A percentile compares a stretch with the other conserved stretches of the same genome.
phyloP scores from a whole-genome alignment of 129 eudicot species.

The Calendula officinalis region DNA sequence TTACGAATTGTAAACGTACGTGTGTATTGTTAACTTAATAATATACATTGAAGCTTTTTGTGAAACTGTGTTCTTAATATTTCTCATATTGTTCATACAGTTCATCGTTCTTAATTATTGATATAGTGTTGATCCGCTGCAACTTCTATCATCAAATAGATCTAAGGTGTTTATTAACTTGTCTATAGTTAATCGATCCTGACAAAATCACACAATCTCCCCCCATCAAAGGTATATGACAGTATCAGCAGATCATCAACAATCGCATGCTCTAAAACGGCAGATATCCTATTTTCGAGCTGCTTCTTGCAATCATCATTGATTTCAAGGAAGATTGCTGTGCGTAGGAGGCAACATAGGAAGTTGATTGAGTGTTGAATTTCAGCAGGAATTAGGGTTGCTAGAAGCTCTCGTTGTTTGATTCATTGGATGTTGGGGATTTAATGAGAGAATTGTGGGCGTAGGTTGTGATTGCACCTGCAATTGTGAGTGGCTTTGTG shows the following conservation, averaged over 20 bases:
- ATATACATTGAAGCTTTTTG: too few species aligned
- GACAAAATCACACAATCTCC: too few species aligned
- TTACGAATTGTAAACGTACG: too few species aligned
- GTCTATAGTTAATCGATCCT: too few species aligned
- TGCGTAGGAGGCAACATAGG: constrained; percentile 62
- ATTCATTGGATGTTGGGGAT: constrained; percentile 23
- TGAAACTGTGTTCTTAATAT: too few species aligned
- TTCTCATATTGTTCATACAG: too few species aligned
- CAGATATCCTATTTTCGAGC: constrained; percentile 62
- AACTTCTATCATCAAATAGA: too few species aligned
- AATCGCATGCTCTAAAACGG: constrained; percentile 59
- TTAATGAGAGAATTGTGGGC: constrained; percentile 44
- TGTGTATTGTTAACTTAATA: too few species aligned
- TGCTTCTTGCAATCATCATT: constrained; percentile 48
- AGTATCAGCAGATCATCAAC: constrained; percentile 60
- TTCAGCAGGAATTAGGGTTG: constrained; percentile 54
- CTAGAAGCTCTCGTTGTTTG: constrained; percentile 56
- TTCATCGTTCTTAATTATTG: too few species aligned
- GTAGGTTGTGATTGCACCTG: constrained; percentile 67
- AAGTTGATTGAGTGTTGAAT: constrained; percentile 49
- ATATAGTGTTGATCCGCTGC: too few species aligned
- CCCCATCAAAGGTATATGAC: constrained; percentile 4
- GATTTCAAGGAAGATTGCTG: constrained; percentile 58
- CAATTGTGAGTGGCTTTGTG: constrained; percentile 48
- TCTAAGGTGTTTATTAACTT: too few species aligned